Conservation (phyloP, 768 basidiomycete genomes). For the Cystobasidium onofrii region DNA sequence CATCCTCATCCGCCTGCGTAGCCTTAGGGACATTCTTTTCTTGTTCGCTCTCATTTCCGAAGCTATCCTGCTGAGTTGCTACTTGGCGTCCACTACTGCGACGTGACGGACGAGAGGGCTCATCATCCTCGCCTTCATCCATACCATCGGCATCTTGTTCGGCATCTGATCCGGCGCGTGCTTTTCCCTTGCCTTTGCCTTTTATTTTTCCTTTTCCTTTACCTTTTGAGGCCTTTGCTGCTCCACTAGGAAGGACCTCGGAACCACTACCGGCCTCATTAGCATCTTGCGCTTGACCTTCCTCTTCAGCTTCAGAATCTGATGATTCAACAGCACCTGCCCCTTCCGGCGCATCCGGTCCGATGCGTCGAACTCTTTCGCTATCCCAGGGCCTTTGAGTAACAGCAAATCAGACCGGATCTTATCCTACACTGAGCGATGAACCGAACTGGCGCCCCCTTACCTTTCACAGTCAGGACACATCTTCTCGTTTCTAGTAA, state of each 20-base stretch:
- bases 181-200: neutral
- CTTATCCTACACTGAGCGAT: too few species aligned
- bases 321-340: neutral
- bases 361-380: neutral
- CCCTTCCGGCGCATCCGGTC: neutral
- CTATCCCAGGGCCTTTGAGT: neutral
- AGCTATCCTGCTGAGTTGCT: neutral
- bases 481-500: neutral
- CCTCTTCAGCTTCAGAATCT: neutral
- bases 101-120: neutral
- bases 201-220: neutral
- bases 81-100: neutral
- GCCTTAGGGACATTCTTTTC: neutral
- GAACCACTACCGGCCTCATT: neutral
- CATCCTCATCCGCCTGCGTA: neutral
- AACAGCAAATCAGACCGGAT: neutral
- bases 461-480: slow-evolving; percentile 17
- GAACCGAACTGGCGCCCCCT: too few species aligned
- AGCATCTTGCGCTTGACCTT: neutral
- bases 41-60: neutral
- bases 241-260: neutral
- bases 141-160: slow-evolving; percentile 5
- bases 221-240: neutral
- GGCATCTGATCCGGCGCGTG: neutral
- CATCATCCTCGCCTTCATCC: slow-evolving; percentile 1